Percentiles rank a stretch among this genome's conserved stretches.
phyloP scores from a whole-genome alignment of 345 rosid genomes.

The Populus euphratica region DNA sequence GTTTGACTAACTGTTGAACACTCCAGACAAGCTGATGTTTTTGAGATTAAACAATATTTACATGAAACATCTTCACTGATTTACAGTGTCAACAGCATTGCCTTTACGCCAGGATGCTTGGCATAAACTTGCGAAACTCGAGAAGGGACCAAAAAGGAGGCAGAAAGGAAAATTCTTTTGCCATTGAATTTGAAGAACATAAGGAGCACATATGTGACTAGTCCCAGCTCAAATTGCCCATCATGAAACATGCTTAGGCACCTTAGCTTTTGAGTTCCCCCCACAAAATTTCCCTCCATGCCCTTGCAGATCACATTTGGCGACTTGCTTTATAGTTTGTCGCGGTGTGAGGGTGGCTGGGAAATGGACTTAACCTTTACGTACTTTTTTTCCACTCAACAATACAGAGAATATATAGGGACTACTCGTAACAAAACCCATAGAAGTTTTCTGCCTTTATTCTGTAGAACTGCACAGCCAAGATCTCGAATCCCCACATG shows the following conservation, averaged over 20 bases:
- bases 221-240: not conserved
- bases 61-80: not conserved
- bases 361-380: constrained; percentile 28
- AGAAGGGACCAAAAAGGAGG: not conserved
- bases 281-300: not conserved
- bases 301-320: not conserved
- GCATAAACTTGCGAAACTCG: not conserved
- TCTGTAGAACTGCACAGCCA: constrained; percentile 37
- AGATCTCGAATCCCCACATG: constrained; percentile 1
- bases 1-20: not conserved
- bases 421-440: constrained; percentile 5
- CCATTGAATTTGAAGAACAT: no score
- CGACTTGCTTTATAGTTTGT: constrained; percentile 16
- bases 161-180: not conserved
- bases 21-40: not conserved
- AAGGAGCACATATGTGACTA: not conserved
- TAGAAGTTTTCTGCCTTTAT: constrained; percentile 12
- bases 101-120: not conserved
- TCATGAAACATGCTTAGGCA: not conserved
- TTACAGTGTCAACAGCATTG: not conserved
- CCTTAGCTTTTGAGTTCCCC: not conserved
- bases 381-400: constrained; percentile 2
- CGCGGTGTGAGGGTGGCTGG: constrained; percentile 16
- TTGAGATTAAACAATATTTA: not conserved
- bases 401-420: constrained; percentile 5